Percentiles rank a stretch among this genome's conserved stretches.
phyloP scores from a whole-genome alignment of 2,329 filamentous ascomycete genomes.

The Cytospora paraplurivora region DNA sequence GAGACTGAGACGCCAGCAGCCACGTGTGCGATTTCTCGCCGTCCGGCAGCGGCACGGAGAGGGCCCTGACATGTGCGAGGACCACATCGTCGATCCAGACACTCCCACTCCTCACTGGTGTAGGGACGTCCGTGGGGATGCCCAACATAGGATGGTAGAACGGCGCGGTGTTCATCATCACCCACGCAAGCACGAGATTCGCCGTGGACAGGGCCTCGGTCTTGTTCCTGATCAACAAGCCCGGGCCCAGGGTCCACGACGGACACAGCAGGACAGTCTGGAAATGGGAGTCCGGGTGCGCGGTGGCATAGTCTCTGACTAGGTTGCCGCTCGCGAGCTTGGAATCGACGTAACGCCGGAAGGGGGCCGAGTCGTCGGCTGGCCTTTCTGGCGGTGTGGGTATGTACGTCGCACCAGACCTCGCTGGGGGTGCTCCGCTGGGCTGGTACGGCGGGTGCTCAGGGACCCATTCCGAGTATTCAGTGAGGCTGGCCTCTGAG shows the following conservation, averaged over 20 bases:
- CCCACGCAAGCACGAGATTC: slow-evolving; percentile 7
- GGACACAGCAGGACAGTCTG: slow-evolving; percentile 17
- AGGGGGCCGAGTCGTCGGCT: background rate
- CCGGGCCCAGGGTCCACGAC: slow-evolving; percentile 13
- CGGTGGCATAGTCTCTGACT: slow-evolving; percentile 10
- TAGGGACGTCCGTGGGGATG: background rate
- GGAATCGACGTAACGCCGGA: slow-evolving; percentile 11
- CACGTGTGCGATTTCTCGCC: slow-evolving; percentile 6
- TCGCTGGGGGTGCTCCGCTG: background rate
- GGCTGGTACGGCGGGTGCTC: background rate
- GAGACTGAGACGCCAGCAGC: background rate
- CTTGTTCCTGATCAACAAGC: slow-evolving; percentile 5
- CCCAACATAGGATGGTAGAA: background rate
- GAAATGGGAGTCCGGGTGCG: slow-evolving; percentile 16
- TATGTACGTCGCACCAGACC: background rate
- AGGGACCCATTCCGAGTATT: background rate
- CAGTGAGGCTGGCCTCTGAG: slow-evolving; percentile 2
- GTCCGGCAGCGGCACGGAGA: slow-evolving; percentile 9
- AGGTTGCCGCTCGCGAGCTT: slow-evolving; percentile 16
- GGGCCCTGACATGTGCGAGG: slow-evolving; percentile 9
- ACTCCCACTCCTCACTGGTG: slow-evolving; percentile 5
- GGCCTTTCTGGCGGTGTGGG: slow-evolving; percentile 4
- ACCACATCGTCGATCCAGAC: slow-evolving; percentile 16
- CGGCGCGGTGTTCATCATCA: slow-evolving; percentile 2
- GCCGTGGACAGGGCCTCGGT: slow-evolving; percentile 8